Conservation (phyloP, 768 basidiomycete genomes). For the Hebeloma cylindrosporum region DNA sequence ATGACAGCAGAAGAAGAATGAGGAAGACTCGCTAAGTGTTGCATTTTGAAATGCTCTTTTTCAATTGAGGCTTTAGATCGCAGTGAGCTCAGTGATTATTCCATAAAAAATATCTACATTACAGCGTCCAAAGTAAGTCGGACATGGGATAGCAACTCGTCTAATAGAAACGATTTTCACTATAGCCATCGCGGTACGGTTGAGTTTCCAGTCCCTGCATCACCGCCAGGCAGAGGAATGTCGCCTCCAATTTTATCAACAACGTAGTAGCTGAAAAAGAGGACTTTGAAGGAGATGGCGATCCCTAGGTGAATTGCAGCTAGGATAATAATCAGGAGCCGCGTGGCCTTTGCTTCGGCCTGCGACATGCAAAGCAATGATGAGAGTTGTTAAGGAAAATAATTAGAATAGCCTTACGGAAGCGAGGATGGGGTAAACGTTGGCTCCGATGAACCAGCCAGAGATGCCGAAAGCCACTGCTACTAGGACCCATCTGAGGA, state of each 20-base stretch:
- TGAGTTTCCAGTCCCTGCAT: constrained; percentile 29
- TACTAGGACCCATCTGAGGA: constrained; percentile 81
- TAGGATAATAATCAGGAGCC: constrained; percentile 77
- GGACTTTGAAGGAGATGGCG: constrained; percentile 82
- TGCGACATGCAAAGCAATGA: constrained; percentile 24
- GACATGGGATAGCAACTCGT: constrained; percentile 12
- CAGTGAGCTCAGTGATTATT: constrained; percentile 10
- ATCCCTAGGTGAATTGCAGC: constrained; percentile 74
- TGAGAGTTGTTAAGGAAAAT: neutral
- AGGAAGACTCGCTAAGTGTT: too few species aligned
- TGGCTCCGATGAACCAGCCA: constrained; percentile 81
- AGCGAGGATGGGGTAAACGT: constrained; percentile 89
- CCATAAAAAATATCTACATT: constrained; percentile 15
- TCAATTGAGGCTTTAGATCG: neutral
- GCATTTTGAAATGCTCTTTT: too few species aligned
- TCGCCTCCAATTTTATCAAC: constrained; percentile 43
- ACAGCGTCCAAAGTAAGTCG: constrained; percentile 15
- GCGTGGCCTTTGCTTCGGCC: constrained; percentile 86
- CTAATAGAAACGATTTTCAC: constrained; percentile 6
- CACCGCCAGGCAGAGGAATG: constrained; percentile 42
- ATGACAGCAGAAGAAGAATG: too few species aligned
- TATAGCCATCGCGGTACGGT: constrained; percentile 19
- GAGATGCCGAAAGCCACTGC: constrained; percentile 74
- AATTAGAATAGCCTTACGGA: constrained; percentile 51
- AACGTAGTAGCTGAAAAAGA: constrained; percentile 60